Base-by-base conservation (phyloP, 345 rosid species). In the Camelina laxa region DNA sequence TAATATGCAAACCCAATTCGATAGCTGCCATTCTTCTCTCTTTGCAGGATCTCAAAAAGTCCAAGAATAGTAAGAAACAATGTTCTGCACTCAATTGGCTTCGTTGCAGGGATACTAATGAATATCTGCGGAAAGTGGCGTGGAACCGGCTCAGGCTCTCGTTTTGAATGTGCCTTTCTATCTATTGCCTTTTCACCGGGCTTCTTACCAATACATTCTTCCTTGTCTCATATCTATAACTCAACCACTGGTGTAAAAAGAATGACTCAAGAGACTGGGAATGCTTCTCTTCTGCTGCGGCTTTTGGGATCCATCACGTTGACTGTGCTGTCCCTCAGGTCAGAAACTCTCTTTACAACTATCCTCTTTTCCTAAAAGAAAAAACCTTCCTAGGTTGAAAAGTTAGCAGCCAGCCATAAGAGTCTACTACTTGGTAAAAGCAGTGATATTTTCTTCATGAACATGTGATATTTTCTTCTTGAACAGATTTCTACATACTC, bases 321-420 rank as follows among this genome's bases (percentile, higher is more conserved):
- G 98, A 96, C 82, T 96, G 99, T 76, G 89, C 91, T 20, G 93
- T 76, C 60, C 93, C 89, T 79, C 98, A 95, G 99, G 99, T 92
- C 14, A 7, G 55, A 64, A 41, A 54, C 24, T 53, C 60, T 56
- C 42, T 59, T 62, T 24, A 36, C 39, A 30, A 13, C 6, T 56
- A 42, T 24, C 57, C 16, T 68, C 53, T 44, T 39, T 76, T 19
- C 65, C 47, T 33, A 31, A 27, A 17, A 22, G 31, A 56, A 21
- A 50, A 41, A 17, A 49, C 48, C 27, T 15, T 60, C 21, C 7
- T 2, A 57, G 31, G 60, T 39, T 63, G 62, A 70, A 41, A 63
- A 30, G 39, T 65, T 49, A 41, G 31, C 36, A 6, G 36, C 36
- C 69, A 60, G 62, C 57, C 24, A 7, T 67, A 22, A 75, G 20